Conservation (phyloP, 805 yeast species). For the Candida gorgasii region DNA sequence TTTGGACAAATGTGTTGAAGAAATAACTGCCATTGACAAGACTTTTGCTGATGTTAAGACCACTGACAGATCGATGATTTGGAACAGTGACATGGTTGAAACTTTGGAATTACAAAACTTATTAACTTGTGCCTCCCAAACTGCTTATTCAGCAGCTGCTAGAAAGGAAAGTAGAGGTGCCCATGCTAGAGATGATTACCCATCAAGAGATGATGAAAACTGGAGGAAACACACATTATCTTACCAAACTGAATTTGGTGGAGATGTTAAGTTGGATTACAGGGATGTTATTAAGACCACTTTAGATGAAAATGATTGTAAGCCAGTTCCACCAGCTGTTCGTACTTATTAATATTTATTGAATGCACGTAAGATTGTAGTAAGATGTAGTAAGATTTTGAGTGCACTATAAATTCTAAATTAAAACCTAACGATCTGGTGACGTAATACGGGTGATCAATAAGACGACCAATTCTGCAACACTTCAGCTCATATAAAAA, state of each 20-base stretch:
- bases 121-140: constrained; percentile 95
- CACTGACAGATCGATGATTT: constrained; percentile 95
- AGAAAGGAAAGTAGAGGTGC: constrained; percentile 99
- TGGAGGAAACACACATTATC: constrained; percentile 98
- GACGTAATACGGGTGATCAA: too few relatives aligned
- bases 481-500: too few relatives aligned
- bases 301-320: constrained; percentile 88
- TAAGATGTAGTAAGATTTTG: too few relatives aligned
- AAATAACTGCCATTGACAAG: constrained; percentile 73
- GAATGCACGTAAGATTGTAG: too few relatives aligned
- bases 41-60: constrained; percentile 76
- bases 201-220: constrained; percentile 90
- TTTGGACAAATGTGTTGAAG: constrained; percentile 85
- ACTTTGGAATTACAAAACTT: constrained; percentile 94
- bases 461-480: too few relatives aligned
- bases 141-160: constrained; percentile 90
- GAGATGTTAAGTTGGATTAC: constrained; percentile 72
- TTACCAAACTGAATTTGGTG: constrained; percentile 79
- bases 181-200: constrained; percentile 97
- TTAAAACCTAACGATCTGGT: too few relatives aligned
- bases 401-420: too few relatives aligned
- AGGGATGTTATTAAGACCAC: constrained; percentile 83
- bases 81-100: constrained; percentile 97
- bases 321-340: constrained; percentile 94
- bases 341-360: constrained; percentile 71